Evolutionary conservation across 371 early-diverging fungal genomes (phyloP).

Genomic region (Apophysomyces variabilis): DNA sequence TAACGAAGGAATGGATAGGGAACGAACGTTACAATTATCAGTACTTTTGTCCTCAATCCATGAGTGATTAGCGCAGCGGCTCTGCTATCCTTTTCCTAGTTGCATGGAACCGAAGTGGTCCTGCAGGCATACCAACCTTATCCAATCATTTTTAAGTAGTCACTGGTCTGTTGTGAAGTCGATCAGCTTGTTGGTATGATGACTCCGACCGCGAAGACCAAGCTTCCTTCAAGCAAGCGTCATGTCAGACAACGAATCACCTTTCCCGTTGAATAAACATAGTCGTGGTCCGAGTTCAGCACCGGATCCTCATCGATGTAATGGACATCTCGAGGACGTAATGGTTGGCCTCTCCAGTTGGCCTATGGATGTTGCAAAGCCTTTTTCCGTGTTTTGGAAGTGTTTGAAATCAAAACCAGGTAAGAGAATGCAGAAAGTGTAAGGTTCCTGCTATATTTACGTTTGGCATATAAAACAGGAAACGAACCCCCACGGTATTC

Average conservation of each 20-base stretch:
- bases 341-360: constrained; percentile 43
- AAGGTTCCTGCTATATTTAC: not conserved
- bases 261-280: constrained; percentile 31
- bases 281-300: constrained; percentile 29
- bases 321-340: constrained; percentile 52
- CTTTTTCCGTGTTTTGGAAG: constrained; percentile 39
- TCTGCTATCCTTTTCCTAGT: too few relatives aligned
- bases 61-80: too few relatives aligned
- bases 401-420: constrained; percentile 44
- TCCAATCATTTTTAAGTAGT: too few relatives aligned
- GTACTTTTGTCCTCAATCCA: too few relatives aligned
- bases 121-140: too few relatives aligned
- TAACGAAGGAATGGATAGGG: too few relatives aligned
- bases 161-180: too few relatives aligned
- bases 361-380: constrained; percentile 54
- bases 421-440: constrained; percentile 4
- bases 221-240: too few relatives aligned
- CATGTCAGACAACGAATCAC: constrained; percentile 13
- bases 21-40: too few relatives aligned
- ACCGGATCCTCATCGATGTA: constrained; percentile 46
- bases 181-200: too few relatives aligned
- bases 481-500: constrained; percentile 6
- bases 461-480: not conserved
- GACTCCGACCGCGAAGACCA: too few relatives aligned
- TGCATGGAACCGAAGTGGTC: too few relatives aligned